A percentile compares a stretch with the other conserved stretches of the same genome.
Conservation (phyloP, 164 flowering plant species). For the Cinnamomum chago region DNA sequence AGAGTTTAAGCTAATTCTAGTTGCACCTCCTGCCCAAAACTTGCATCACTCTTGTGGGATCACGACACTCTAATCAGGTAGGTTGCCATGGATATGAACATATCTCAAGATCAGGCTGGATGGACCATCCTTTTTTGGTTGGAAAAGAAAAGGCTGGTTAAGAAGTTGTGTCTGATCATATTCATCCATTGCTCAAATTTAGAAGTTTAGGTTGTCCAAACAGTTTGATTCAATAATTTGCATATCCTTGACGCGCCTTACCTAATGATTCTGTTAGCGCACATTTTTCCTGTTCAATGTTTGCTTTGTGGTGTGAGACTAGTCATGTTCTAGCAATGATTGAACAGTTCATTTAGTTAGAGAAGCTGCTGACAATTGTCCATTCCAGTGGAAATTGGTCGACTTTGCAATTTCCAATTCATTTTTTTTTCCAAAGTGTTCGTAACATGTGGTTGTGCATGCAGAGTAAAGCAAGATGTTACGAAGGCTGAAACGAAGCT, state of each 20-base stretch:
- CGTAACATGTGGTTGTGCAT: not conserved
- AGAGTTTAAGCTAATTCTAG: no score
- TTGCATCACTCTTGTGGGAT: no score
- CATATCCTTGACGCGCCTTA: not conserved
- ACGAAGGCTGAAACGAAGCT: constrained; percentile 32
- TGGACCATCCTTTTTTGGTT: no score
- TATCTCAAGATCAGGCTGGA: no score
- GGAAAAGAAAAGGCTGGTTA: not conserved
- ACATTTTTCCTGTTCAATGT: not conserved
- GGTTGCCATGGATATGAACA: no score
- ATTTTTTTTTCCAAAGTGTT: not conserved
- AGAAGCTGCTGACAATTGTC: not conserved
- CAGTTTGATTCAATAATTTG: not conserved
- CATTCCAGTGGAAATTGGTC: not conserved
- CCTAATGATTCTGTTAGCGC: not conserved
- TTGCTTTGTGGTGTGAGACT: not conserved
- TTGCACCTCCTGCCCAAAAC: no score
- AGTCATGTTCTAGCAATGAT: no score
- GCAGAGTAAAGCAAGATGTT: constrained; percentile 40
- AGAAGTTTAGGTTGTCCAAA: not conserved
- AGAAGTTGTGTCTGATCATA: not conserved
- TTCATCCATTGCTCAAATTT: not conserved
- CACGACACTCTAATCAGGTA: no score
- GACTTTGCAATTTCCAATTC: not conserved
- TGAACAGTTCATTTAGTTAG: not conserved